Conservation (phyloP, 1,139 yeast species). For the Candida anutae region DNA sequence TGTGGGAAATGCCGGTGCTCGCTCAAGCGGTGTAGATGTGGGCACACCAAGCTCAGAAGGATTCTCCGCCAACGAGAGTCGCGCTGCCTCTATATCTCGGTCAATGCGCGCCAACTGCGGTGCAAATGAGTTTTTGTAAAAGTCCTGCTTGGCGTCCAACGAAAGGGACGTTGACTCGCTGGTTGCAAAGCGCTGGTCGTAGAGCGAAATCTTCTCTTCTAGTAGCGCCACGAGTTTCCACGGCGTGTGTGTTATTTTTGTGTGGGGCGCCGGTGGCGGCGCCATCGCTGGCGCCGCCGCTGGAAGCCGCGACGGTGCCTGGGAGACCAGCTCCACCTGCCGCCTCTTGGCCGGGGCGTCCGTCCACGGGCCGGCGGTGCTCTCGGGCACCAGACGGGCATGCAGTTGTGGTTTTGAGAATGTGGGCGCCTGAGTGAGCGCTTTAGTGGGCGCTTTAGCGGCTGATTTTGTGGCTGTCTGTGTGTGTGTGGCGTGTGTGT, state of each 20-base stretch:
- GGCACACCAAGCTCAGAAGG: no score
- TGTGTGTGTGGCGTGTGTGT: no score
- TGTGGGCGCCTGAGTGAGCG: no score
- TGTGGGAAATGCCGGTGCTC: background rate
- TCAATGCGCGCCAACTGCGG: constrained; percentile 8
- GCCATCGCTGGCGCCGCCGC: no score
- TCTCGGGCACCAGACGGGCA: no score
- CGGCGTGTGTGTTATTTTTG: background rate
- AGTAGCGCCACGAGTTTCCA: constrained; percentile 5
- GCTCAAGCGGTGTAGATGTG: background rate
- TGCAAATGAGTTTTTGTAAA: constrained; percentile 8
- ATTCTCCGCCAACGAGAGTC: background rate
- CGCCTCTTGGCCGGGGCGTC: no score
- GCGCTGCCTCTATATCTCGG: constrained; percentile 1
- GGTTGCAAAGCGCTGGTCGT: constrained; percentile 7
- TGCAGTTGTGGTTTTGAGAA: no score
- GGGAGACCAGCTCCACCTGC: no score
- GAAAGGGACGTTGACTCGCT: constrained; percentile 14
- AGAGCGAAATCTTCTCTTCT: constrained; percentile 8
- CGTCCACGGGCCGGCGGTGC: no score
- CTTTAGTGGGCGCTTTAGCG: no score
- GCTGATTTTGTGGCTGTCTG: no score
- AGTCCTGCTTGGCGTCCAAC: constrained; percentile 12
- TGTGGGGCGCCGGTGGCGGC: constrained; percentile 1
- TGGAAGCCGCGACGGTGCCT: no score